Base-by-base conservation (phyloP, 257 asterid species). In the Vinca minor region DNA sequence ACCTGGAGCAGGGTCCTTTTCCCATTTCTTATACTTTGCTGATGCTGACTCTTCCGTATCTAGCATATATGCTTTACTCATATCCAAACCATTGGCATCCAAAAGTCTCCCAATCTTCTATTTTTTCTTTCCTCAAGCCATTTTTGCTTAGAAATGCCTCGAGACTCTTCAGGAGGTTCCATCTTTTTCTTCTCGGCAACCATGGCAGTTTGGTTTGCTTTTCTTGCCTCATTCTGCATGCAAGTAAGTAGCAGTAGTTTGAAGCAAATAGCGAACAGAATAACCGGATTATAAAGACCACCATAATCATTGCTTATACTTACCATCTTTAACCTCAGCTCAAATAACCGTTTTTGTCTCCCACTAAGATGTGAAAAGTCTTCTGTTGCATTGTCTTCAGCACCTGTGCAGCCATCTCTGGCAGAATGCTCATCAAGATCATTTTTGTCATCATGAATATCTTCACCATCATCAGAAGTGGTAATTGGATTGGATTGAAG, bases 111-210 rank as follows among this genome's bases (percentile, higher is more conserved):
- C n/a, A n/a, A n/a, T n/a, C n/a, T n/a, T n/a, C n/a, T n/a, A n/a
- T n/a, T n/a, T n/a, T n/a, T n/a, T n/a, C n/a, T n/a, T n/a, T n/a
- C n/a, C n/a, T 93, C 94, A 0, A 20, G 83, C 98, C 98, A 92
- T 65, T 92, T 92, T 77, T 89, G 89, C 84, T 92, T 92, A 66
- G 96, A 88, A 76, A 87, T 79, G 52, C 98, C 98, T 77, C 98
- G 83, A 48, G 95, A 82, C 73, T 93, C 98, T 29, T 71, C 75
- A 14, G 92, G 90, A 68, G 84, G 70, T 65, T 93, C 96, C 62
- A 62, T 47, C 71, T 75, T 86, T 77, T 90, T 87, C 81, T 84
- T 93, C 83, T 87, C 99, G 1, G 84, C 80, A 38, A 85, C 96
- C 86, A 89, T 85, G 20, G 96, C 97, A 71, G 87, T 81, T 78